Conservation (phyloP, 345 rosid species). For the Dimocarpus longan region DNA sequence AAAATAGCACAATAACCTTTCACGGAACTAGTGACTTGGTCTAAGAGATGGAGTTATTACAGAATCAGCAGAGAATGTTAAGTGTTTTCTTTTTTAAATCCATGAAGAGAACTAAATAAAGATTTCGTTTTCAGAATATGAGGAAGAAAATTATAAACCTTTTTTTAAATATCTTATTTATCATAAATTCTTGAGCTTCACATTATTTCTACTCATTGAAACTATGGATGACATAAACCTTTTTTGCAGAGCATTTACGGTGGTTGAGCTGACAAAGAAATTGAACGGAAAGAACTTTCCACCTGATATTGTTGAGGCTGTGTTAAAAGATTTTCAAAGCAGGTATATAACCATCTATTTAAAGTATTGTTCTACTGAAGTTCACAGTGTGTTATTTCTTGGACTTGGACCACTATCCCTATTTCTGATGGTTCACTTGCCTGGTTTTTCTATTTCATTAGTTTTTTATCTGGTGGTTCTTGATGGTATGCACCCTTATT, state of each 20-base stretch:
- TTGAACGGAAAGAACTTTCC: constrained; percentile 60
- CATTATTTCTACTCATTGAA: not conserved
- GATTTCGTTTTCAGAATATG: not conserved
- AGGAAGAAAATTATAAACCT: not conserved
- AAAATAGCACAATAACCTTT: not conserved
- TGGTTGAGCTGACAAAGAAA: constrained; percentile 76
- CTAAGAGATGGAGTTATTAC: not conserved
- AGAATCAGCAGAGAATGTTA: not conserved
- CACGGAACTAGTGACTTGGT: not conserved
- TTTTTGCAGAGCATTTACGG: constrained; percentile 64
- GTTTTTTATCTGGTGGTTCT: not conserved
- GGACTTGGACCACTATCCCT: constrained; percentile 7
- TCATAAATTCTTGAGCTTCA: not conserved
- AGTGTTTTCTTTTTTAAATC: not conserved
- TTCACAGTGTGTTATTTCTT: constrained; percentile 10
- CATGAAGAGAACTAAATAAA: not conserved
- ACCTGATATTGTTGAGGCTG: constrained; percentile 42
- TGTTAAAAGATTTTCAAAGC: constrained; percentile 54
- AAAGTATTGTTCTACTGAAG: not conserved
- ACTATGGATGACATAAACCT: not conserved
- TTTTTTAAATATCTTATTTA: not conserved
- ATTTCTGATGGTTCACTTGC: not conserved
- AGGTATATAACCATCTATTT: constrained; percentile 42
- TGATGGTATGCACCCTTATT: not conserved
- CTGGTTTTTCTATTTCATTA: not conserved